Conservation (phyloP, 768 basidiomycete genomes). For the Phaeotremella skinneri region DNA sequence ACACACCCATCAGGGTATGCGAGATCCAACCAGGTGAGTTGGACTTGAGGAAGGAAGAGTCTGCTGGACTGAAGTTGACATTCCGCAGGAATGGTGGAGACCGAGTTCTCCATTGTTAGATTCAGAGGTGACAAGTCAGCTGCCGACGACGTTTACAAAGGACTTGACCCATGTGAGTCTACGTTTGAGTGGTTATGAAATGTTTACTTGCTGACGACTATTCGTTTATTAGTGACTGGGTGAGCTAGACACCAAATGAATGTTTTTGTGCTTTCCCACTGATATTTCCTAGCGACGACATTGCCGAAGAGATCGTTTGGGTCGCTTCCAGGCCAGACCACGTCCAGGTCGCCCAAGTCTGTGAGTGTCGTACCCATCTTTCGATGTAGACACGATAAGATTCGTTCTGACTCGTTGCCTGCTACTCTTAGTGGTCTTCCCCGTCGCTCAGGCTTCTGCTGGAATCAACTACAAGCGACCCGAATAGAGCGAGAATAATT, state of each 20-base stretch:
- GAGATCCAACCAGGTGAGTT: conserved; percentile 83
- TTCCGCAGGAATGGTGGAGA: conserved; percentile 68
- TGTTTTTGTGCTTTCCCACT: background rate
- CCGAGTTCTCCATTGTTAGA: conserved; percentile 80
- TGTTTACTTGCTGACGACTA: background rate
- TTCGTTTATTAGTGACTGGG: background rate
- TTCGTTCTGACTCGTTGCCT: conserved; percentile 6
- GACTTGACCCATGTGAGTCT: conserved; percentile 76
- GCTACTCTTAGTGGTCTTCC: conserved; percentile 43
- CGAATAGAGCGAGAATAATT: too few relatives aligned
- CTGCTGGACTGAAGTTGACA: conserved; percentile 19
- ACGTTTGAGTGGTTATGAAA: background rate
- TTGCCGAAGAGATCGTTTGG: conserved; percentile 99
- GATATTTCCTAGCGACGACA: conserved; percentile 75
- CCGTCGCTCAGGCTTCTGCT: conserved; percentile 51
- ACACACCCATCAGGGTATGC: conserved; percentile 87
- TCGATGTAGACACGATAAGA: background rate
- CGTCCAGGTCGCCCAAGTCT: conserved; percentile 65
- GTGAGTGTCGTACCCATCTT: conserved; percentile 21
- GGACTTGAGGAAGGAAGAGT: background rate
- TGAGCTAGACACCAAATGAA: background rate
- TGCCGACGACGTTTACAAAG: conserved; percentile 88
- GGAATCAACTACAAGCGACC: conserved; percentile 44
- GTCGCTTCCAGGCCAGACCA: conserved; percentile 85
- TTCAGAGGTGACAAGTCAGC: conserved; percentile 78